phyloP scores from a whole-genome alignment of 441 rosid species.

The Gossypium trilobum region DNA sequence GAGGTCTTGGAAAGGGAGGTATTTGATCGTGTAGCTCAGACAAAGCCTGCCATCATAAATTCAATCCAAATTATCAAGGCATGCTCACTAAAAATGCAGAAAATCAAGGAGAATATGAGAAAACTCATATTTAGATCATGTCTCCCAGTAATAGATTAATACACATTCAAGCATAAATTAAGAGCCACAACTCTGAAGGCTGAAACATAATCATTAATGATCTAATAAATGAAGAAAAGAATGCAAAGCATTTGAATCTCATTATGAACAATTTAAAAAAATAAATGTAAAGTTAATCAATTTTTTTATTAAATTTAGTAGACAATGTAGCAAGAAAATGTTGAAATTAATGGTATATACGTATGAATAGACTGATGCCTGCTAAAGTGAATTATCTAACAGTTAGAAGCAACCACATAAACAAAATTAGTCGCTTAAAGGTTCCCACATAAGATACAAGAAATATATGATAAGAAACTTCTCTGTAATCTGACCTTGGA shows the following conservation, averaged over 20 bases:
- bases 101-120: not conserved
- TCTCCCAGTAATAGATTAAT: not conserved
- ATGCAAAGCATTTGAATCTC: not conserved
- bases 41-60: conserved; percentile 55
- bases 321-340: not conserved
- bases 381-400: not conserved
- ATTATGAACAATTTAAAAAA: not conserved
- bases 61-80: conserved; percentile 9
- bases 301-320: not conserved
- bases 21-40: conserved; percentile 90
- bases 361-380: not conserved
- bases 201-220: not conserved
- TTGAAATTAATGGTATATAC: not conserved
- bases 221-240: not conserved
- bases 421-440: not conserved
- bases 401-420: not conserved
- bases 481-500: conserved; percentile 56
- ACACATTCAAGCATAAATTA: conserved; percentile 3
- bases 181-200: not conserved
- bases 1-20: conserved; percentile 69
- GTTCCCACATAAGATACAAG: not conserved
- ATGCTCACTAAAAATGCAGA: not conserved
- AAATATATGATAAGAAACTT: conserved; percentile 2
- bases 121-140: not conserved
- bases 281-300: not conserved